These are phyloP conservation scores for Coprinopsis cinerea DNA, from an alignment of 768 basidiomycete species.

Conservation along the genomic window DNA sequence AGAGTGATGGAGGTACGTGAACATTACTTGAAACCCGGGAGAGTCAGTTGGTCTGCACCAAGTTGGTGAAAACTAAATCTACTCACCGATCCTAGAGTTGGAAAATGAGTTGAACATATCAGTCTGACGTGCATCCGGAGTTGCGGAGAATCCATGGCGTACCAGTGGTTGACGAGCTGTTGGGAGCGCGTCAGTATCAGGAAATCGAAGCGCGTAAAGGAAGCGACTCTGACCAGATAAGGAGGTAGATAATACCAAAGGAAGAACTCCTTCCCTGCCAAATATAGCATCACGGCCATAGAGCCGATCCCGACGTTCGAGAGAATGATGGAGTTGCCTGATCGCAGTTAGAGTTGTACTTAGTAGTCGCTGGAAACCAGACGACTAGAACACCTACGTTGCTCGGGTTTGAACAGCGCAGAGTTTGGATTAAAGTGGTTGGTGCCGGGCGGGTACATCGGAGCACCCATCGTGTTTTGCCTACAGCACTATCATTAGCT, in stretches of 20 bases:
- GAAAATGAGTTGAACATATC: not conserved
- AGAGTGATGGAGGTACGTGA: slow-evolving; percentile 51
- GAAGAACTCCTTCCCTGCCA: slow-evolving; percentile 22
- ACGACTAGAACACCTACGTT: slow-evolving; percentile 22
- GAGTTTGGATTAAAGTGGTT: slow-evolving; percentile 38
- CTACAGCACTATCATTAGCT: slow-evolving; percentile 11
- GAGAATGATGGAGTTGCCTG: slow-evolving; percentile 35
- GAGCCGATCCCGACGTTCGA: slow-evolving; percentile 22
- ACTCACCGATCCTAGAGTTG: slow-evolving; percentile 26
- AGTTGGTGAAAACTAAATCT: too few relatives aligned
- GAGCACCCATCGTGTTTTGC: slow-evolving; percentile 42
- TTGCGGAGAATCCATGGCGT: not conserved
- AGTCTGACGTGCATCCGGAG: not conserved
- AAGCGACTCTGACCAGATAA: slow-evolving; percentile 32
- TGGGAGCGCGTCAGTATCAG: not conserved
- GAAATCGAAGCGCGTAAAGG: not conserved
- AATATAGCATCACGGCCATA: slow-evolving; percentile 22
- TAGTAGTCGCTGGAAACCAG: slow-evolving; percentile 1
- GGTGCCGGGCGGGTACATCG: slow-evolving; percentile 41
- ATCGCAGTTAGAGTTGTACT: slow-evolving; percentile 7
- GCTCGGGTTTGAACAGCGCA: slow-evolving; percentile 33
- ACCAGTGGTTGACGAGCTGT: slow-evolving; percentile 44
- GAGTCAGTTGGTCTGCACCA: too few relatives aligned
- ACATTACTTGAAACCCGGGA: slow-evolving; percentile 32
- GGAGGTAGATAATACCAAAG: slow-evolving; percentile 33